These are phyloP conservation scores for Microbotryum lychnidis-dioicae DNA, from an alignment of 1,284 basidiomycete genomes.

Conservation along the genomic window DNA sequence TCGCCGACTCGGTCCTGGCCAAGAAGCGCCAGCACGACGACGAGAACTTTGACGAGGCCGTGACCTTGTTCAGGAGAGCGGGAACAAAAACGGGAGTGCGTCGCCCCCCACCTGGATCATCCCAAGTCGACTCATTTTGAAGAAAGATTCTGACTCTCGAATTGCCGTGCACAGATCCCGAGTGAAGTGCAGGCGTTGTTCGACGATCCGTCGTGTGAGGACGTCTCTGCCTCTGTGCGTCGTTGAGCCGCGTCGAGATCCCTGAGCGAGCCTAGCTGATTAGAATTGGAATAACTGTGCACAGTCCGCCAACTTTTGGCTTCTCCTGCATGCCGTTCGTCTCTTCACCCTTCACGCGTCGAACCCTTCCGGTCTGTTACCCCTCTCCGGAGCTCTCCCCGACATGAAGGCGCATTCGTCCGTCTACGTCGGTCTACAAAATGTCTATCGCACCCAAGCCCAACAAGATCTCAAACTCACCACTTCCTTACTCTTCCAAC, in stretches of 20 bases:
- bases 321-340: constrained; percentile 71
- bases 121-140: not conserved
- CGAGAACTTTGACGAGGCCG: constrained; percentile 93
- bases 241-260: too few species aligned
- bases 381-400: constrained; percentile 63
- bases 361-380: constrained; percentile 48
- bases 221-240: constrained; percentile 41
- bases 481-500: constrained; percentile 36
- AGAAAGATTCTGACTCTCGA: not conserved
- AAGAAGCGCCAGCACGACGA: constrained; percentile 69
- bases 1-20: constrained; percentile 57
- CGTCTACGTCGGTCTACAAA: constrained; percentile 71
- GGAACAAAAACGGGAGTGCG: constrained; percentile 60
- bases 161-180: constrained; percentile 48
- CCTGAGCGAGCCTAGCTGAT: too few species aligned
- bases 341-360: constrained; percentile 49
- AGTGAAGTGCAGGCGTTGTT: constrained; percentile 59
- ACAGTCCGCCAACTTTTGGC: constrained; percentile 64
- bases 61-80: constrained; percentile 43
- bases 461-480: constrained; percentile 54
- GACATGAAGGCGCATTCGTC: constrained; percentile 92
- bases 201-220: constrained; percentile 50
- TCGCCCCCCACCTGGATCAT: constrained; percentile 42
- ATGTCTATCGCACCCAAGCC: constrained; percentile 62
- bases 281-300: not conserved